phyloP scores from a whole-genome alignment of 2,329 filamentous ascomycete species.

The Venturia aucupariae region DNA sequence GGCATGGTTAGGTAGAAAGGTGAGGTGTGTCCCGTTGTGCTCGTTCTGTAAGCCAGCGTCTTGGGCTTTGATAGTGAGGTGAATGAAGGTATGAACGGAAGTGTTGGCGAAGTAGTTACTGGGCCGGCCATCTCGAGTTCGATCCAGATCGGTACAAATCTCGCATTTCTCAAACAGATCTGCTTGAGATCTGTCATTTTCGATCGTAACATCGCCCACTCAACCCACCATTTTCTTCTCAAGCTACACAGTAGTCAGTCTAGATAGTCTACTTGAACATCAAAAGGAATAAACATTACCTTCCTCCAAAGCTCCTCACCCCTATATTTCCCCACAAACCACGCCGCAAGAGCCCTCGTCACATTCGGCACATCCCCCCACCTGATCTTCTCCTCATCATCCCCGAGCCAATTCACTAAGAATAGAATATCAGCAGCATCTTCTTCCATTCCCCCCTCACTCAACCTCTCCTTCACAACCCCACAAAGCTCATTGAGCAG shows the following conservation, averaged over 20 bases:
- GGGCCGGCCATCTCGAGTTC: too few relatives aligned
- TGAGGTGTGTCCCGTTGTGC: too few relatives aligned
- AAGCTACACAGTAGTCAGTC: neutral
- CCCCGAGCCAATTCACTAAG: neutral
- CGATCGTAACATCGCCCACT: neutral
- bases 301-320: slow-evolving; percentile 2
- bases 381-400: neutral
- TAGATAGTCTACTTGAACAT: neutral
- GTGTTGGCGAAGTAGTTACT: too few relatives aligned
- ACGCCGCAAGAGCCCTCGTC: neutral
- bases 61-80: too few relatives aligned
- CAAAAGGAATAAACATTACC: neutral
- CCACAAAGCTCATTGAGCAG: neutral
- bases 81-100: too few relatives aligned
- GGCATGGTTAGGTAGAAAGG: too few relatives aligned
- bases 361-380: neutral
- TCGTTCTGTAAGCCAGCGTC: too few relatives aligned
- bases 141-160: neutral
- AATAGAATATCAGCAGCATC: slow-evolving; percentile 4
- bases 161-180: neutral
- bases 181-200: neutral
- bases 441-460: neutral
- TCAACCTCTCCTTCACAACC: neutral
- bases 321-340: neutral
- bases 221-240: slow-evolving; percentile 3